Evolutionary conservation across 2,329 filamentous ascomycete genomes (phyloP), one percentile per base, ranked within the genome.

Genomic region (Fusarium setosum): DNA sequence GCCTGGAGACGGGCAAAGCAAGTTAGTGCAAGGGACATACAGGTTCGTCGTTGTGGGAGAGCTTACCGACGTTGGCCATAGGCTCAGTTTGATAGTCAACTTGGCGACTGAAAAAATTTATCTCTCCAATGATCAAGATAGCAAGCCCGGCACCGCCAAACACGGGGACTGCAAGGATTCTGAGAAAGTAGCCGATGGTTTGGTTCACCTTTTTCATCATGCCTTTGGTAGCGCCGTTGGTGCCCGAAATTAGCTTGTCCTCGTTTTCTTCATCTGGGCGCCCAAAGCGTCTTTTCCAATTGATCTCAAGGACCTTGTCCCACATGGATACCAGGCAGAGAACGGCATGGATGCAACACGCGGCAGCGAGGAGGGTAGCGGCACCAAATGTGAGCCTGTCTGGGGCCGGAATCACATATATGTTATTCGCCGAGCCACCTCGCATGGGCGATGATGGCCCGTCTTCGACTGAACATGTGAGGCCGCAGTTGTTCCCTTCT

Each of bases 301-400:
- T 90, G 48, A 84, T 82, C 60, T 89, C 83, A 3, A 89, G 73
- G 5, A 91, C 89, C 68, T 88, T 90, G 63, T 87, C 85, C 84
- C 85, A 88, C 75, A 87, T 90, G 1, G 84, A 88, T 0, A 87
- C 78, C 9, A 90, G 75, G 9, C 86, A 88, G 0, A 91, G 75
- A 10, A 91, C 83, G 2, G 88, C 86, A 1, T 88, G 88, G 4
- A 92, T 84, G 58, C 88, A 91, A 60, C 88, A 90, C 3, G 85
- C 89, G 3, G 88, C 87, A 1, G 87, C 83, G 2, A 91, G 77
- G 3, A 91, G 81, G 9, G 86, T 90, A 0, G 81, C 86, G 0
- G 87, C 82, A 44, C 84, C 83, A 69, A 90, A 90, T 0, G 83
- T 85, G 21, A 92, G 76, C 11, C 73, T 78, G 4, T 77, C 65